These are phyloP conservation scores for Glaciozyma martinii DNA, from an alignment of 768 basidiomycete species.

Conservation along the genomic window DNA sequence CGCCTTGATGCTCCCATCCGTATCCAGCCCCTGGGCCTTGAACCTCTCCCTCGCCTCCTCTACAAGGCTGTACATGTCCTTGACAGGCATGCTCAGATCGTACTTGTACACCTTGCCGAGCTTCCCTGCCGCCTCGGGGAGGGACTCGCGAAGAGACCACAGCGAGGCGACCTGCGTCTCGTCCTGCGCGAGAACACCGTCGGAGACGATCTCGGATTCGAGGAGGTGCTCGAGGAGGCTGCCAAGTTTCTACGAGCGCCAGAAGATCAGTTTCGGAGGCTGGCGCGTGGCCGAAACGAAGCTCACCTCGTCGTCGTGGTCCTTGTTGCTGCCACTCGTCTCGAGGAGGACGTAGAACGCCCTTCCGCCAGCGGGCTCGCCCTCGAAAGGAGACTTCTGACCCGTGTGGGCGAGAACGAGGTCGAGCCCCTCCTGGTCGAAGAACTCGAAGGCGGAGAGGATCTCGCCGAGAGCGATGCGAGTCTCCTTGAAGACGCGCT, in stretches of 20 bases:
- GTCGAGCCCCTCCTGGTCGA: conserved; percentile 76
- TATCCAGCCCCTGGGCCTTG: conserved; percentile 40
- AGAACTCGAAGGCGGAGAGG: conserved; percentile 93
- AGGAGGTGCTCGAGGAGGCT: conserved; percentile 68
- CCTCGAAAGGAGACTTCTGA: conserved; percentile 61
- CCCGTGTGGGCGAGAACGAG: conserved; percentile 55
- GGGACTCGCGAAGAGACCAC: conserved; percentile 84
- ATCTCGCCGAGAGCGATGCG: conserved; percentile 84
- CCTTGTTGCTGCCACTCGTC: conserved; percentile 82
- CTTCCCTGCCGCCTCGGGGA: conserved; percentile 86
- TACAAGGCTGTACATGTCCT: conserved; percentile 77
- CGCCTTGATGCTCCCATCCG: conserved; percentile 54
- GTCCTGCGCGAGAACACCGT: conserved; percentile 84
- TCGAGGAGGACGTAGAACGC: conserved; percentile 84
- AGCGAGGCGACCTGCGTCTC: conserved; percentile 78
- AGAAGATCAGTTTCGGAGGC: not conserved
- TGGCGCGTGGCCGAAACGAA: not conserved
- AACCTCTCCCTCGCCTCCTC: conserved; percentile 68
- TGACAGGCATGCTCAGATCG: conserved; percentile 67
- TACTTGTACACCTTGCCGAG: conserved; percentile 96
- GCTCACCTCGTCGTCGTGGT: conserved; percentile 84
- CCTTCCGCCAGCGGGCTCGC: conserved; percentile 65
- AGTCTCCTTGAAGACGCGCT: conserved; percentile 70
- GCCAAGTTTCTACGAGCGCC: conserved; percentile 66
- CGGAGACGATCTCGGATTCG: conserved; percentile 64